Evolutionary conservation across 805 yeast species (phyloP), one percentile per base, ranked within the genome.

Genomic region (Wickerhamomyces subpelliculosus): DNA sequence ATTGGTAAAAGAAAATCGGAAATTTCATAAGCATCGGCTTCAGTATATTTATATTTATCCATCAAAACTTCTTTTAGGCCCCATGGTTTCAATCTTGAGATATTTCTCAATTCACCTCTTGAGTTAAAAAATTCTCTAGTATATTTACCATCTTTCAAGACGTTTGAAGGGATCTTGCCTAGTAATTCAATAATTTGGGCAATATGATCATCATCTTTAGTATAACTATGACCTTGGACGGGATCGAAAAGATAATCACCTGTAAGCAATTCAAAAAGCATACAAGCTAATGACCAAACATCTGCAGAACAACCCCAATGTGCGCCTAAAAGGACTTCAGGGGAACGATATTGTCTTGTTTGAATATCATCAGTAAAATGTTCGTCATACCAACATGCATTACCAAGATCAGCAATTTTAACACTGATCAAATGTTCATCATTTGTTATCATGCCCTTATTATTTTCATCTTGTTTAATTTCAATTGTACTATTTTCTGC

Each of bases 191-290:
- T 79, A 12, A 93, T 86, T 59, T 93, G 97, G 0, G 97, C 97
- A 50, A 93, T 71, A 59, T 93, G 98, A 58, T 93, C 98, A 55
- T 90, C 97, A 59, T 89, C 96, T 54, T 89, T 89, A 35, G 80
- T 58, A 61, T 86, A 90, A 5, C 83, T 67, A 39, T 73, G 75
- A 1, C 89, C 88, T 44, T 76, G 76, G 32, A 59, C 62, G 1
- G 98, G 98, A 58, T 90, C 97, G 59, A 90, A 93, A 35, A 93
- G 61, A 53, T 89, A 89, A 60, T 90, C 97, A 4, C 97, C 97
- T 0, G 98, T 90, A 32, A 90, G 61, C 19, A 93, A 68, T 64
- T 93, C 98, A 62, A 93, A 93, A 1, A 84, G 68, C 52, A 93
- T 63, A 62, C 97, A 89, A 0, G 95, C 97, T 51, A 84, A 68